These are phyloP conservation scores for Rubroshorea leprosula DNA, from an alignment of 345 rosid species.

Conservation along the genomic window DNA sequence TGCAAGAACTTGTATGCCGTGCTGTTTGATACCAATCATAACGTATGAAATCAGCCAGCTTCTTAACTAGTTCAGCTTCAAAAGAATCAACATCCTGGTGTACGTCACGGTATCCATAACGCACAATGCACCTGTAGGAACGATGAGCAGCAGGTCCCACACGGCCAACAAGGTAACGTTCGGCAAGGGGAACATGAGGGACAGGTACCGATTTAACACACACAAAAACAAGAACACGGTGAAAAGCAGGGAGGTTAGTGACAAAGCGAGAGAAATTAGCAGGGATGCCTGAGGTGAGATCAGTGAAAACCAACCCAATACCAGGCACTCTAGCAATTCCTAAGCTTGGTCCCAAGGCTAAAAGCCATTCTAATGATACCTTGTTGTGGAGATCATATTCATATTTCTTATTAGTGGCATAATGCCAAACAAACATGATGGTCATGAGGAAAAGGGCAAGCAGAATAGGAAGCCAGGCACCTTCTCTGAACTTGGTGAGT, in stretches of 20 bases:
- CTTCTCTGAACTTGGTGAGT: conserved; percentile 87
- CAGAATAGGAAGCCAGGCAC: conserved; percentile 99
- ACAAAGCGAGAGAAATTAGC: conserved; percentile 98
- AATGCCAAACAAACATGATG: conserved; percentile 97
- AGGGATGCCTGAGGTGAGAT: conserved; percentile 89
- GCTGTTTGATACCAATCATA: conserved; percentile 66
- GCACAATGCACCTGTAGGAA: conserved; percentile 84
- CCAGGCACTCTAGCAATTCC: conserved; percentile 95
- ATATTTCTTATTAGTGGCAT: conserved; percentile 82
- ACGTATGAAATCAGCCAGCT: conserved; percentile 66
- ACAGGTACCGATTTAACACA: conserved; percentile 95
- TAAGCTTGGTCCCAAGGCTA: conserved; percentile 85
- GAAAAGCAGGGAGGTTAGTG: conserved; percentile 98
- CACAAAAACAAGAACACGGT: conserved; percentile 80
- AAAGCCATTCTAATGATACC: conserved; percentile 95
- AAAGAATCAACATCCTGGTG: conserved; percentile 91
- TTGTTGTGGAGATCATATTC: conserved; percentile 96
- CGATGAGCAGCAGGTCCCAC: conserved; percentile 85
- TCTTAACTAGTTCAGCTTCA: conserved; percentile 63
- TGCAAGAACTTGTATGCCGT: conserved; percentile 5
- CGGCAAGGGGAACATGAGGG: conserved; percentile 79
- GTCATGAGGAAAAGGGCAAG: conserved; percentile 83
- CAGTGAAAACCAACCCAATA: conserved; percentile 87
- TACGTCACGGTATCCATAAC: conserved; percentile 93
- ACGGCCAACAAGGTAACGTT: conserved; percentile 91